Base-by-base conservation (phyloP, 2,329 filamentous ascomycete genomes). In the Plectosphaerella cucumerina region DNA sequence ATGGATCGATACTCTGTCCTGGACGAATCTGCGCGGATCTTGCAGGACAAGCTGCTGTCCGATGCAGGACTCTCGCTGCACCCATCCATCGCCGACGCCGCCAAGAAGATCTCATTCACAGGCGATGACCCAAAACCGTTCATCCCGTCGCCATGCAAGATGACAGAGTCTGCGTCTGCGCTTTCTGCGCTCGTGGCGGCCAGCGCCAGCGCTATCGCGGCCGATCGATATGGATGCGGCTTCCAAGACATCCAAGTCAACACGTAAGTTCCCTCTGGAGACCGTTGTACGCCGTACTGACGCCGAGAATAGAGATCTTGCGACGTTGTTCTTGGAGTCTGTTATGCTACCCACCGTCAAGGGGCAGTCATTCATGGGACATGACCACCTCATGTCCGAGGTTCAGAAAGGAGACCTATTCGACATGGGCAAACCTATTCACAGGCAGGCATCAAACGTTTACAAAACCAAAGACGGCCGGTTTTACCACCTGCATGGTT, bases 101-200 rank as follows among this genome's bases (percentile, higher is more conserved):
- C 26, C 26, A 11, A 31, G 26, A 31, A 31, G 8, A 11, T 31
- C 6, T 2, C 9, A 11, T 10, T 31, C 26, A 31, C 26, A 8
- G 26, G 26, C 26, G 26, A 31, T 11, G 51, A 53, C 12, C 37
- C 45, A 48, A 58, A 65, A 52, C 47, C 41, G 2, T 47, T 54
- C 31, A 41, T 46, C 5, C 46, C 53, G 50, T 53, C 26, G 67
- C 75, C 59, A 68, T 74, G 58, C 69, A 74, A 18, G 64, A 67
- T 46, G 59, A 76, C 17, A 70, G 75, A 62, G 65, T 74, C 58
- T 67, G 72, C 66, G 70, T 70, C 17, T 52, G 65, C 46, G 4
- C 52, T 69, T 51, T 70, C 47, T 65, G 66, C 59, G 58, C 62
- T 48, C 58, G 70, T 53, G 56, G 54, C 48, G 33, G 50, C 37